Conservation (phyloP, 1,284 basidiomycete genomes). For the Heliocybe sulcata region DNA sequence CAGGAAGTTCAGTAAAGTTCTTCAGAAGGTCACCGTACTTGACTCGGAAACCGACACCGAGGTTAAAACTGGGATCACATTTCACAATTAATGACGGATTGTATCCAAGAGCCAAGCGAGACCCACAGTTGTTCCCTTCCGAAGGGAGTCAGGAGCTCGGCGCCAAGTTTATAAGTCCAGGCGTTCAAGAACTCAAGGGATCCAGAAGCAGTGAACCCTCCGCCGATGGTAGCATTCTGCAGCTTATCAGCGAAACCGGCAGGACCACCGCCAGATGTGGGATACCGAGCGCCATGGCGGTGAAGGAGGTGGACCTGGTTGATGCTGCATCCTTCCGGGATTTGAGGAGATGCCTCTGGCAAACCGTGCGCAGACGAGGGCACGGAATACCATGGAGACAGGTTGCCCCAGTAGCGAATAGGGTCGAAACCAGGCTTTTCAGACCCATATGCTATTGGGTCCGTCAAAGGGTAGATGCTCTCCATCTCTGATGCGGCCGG, state of each 20-base stretch:
- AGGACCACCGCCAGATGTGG: constrained; percentile 56
- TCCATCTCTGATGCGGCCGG: constrained; percentile 15
- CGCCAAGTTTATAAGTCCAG: constrained; percentile 78
- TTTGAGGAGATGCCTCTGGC: constrained; percentile 54
- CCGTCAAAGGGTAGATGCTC: constrained; percentile 17
- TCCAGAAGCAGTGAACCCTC: constrained; percentile 55
- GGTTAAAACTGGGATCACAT: constrained; percentile 29
- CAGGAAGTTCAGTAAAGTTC: constrained; percentile 40
- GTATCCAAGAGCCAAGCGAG: neutral
- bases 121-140: constrained; percentile 66
- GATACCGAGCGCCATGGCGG: constrained; percentile 77
- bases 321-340: constrained; percentile 63
- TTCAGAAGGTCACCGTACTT: constrained; percentile 55
- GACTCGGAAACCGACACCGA: constrained; percentile 40
- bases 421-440: constrained; percentile 15
- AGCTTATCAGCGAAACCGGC: constrained; percentile 53
- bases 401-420: constrained; percentile 64
- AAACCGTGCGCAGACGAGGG: constrained; percentile 63
- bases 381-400: constrained; percentile 82
- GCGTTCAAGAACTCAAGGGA: constrained; percentile 67
- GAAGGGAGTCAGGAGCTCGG: constrained; percentile 79
- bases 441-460: constrained; percentile 12
- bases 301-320: constrained; percentile 74
- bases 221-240: constrained; percentile 36
- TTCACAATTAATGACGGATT: neutral